These are phyloP conservation scores for Cryomyces antarcticus DNA, from an alignment of 495 filamentous ascomycete genomes.

Conservation along the genomic window DNA sequence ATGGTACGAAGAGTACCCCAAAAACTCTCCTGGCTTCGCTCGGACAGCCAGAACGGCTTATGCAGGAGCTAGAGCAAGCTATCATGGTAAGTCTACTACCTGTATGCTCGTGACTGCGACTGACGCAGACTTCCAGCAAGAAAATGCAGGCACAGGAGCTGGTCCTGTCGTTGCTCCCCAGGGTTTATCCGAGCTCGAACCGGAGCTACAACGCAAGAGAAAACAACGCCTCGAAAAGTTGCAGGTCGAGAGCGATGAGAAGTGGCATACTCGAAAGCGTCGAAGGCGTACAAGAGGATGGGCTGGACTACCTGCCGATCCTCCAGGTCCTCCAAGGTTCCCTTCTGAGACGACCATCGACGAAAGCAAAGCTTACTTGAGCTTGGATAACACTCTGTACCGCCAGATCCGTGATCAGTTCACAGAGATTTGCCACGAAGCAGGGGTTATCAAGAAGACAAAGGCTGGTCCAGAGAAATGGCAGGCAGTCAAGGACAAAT, in stretches of 20 bases:
- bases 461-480: conserved; percentile 49
- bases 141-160: not conserved
- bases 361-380: conserved; percentile 52
- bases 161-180: not conserved
- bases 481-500: conserved; percentile 47
- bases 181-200: conserved; percentile 2
- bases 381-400: conserved; percentile 42
- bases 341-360: conserved; percentile 67
- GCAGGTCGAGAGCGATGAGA: conserved; percentile 42
- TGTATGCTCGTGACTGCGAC: not conserved
- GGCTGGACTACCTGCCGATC: conserved; percentile 55
- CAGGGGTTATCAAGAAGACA: conserved; percentile 53
- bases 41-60: conserved; percentile 1
- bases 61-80: conserved; percentile 4
- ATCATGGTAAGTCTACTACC: not conserved
- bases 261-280: conserved; percentile 45
- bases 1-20: conserved; percentile 27
- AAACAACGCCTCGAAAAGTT: conserved; percentile 19
- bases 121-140: not conserved
- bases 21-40: not conserved
- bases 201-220: conserved; percentile 13
- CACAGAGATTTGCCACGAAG: conserved; percentile 42
- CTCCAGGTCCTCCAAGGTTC: conserved; percentile 52
- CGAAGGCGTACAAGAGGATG: conserved; percentile 49
- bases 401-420: conserved; percentile 44